These are phyloP conservation scores for Capsella rubella DNA, from an alignment of 441 rosid species.

Conservation along the genomic window DNA sequence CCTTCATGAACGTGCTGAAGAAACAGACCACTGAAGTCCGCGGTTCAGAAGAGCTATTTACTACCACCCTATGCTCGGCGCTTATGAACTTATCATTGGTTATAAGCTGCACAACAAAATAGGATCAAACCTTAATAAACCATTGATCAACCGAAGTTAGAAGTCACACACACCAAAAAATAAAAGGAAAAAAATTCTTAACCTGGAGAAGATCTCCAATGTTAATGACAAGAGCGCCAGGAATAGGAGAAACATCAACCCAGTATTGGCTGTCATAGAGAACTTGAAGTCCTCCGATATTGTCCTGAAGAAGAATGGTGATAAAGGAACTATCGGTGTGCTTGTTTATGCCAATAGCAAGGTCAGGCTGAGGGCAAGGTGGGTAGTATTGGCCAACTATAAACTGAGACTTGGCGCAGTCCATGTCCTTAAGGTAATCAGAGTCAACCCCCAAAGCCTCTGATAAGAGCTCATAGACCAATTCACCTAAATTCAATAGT, in stretches of 20 bases:
- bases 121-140: too few relatives aligned
- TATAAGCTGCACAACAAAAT: slow-evolving; percentile 39
- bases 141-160: not conserved
- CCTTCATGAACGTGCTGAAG: slow-evolving; percentile 40
- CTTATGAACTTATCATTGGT: slow-evolving; percentile 62
- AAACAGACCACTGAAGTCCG: slow-evolving; percentile 64
- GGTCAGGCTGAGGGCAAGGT: slow-evolving; percentile 63
- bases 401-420: too few relatives aligned
- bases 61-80: slow-evolving; percentile 55
- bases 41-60: slow-evolving; percentile 51
- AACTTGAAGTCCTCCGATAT: slow-evolving; percentile 64
- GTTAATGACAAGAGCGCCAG: slow-evolving; percentile 58
- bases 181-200: too few relatives aligned
- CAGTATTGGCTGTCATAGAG: slow-evolving; percentile 47
- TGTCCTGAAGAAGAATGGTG: slow-evolving; percentile 55
- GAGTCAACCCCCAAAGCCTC: too few relatives aligned
- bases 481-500: too few relatives aligned
- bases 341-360: slow-evolving; percentile 54
- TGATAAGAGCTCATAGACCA: too few relatives aligned
- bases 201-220: slow-evolving; percentile 56
- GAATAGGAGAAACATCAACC: slow-evolving; percentile 53
- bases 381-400: slow-evolving; percentile 59
- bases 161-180: not conserved
- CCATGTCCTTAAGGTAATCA: too few relatives aligned
- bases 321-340: slow-evolving; percentile 37